These are phyloP conservation scores for Endocladia muricata DNA, from an alignment of 31 red algal genomes.

Conservation along the genomic window DNA sequence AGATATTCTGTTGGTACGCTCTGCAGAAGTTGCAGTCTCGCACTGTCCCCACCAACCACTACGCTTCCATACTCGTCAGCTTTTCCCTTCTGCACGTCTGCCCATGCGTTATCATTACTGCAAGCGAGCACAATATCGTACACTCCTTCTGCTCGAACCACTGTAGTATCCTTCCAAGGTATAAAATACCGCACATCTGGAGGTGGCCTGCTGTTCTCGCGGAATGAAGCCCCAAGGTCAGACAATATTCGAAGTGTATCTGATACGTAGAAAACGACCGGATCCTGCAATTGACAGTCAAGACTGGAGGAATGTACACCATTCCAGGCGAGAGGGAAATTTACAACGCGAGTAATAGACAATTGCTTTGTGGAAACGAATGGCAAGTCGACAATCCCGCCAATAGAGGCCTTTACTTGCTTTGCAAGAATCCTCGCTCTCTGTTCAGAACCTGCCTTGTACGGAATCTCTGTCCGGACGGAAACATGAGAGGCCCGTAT, in stretches of 20 bases:
- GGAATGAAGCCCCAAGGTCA: constrained; percentile 23
- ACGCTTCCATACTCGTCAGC: constrained; percentile 39
- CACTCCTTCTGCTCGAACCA: constrained; percentile 44
- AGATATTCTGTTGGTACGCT: constrained; percentile 35
- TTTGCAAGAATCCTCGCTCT: constrained; percentile 24
- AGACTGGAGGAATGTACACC: constrained; percentile 32
- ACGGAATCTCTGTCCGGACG: constrained; percentile 56
- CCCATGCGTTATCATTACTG: constrained; percentile 61
- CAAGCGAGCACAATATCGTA: constrained; percentile 44
- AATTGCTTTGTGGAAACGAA: constrained; percentile 25
- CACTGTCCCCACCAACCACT: constrained; percentile 28
- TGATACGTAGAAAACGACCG: constrained; percentile 28
- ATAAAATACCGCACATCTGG: constrained; percentile 47
- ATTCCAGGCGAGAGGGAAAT: constrained; percentile 54
- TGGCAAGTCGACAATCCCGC: constrained; percentile 45
- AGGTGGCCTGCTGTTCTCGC: constrained; percentile 41
- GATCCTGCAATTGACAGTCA: constrained; percentile 21
- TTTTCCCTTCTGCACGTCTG: constrained; percentile 14
- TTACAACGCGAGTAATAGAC: constrained; percentile 12
- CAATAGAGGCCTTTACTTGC: not conserved
- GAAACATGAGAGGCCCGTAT: constrained; percentile 25
- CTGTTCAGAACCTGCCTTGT: constrained; percentile 28
- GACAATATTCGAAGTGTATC: constrained; percentile 47
- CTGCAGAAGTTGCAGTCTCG: constrained; percentile 28
- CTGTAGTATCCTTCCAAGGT: constrained; percentile 46